Conservation (phyloP, 164 flowering plant species). For the Tetracentron sinense region DNA sequence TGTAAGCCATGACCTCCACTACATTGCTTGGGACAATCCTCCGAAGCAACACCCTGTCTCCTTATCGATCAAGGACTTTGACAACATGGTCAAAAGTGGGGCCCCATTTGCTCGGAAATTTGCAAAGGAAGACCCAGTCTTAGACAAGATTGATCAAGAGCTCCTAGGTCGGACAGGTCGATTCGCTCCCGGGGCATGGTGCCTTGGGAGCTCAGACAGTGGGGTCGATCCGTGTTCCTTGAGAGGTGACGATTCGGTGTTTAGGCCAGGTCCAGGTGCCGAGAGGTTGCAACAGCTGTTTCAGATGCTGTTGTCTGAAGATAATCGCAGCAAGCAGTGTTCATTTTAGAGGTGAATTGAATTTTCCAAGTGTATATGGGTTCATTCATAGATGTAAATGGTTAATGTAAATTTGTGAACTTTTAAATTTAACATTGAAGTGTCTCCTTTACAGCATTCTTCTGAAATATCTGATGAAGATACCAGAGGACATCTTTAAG, state of each 20-base stretch:
- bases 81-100: conserved; percentile 77
- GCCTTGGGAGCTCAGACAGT: conserved; percentile 52
- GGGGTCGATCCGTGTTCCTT: conserved; percentile 70
- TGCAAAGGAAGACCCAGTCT: conserved; percentile 68
- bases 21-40: conserved; percentile 97
- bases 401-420: conserved; percentile 2
- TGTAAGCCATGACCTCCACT: conserved; percentile 88
- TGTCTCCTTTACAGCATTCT: too few relatives aligned
- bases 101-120: conserved; percentile 95
- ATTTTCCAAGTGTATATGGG: neutral
- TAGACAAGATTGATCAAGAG: conserved; percentile 84
- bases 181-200: conserved; percentile 88
- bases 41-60: conserved; percentile 90
- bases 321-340: conserved; percentile 49
- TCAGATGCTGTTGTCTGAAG: conserved; percentile 46
- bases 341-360: conserved; percentile 17
- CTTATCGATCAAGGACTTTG: conserved; percentile 63
- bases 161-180: conserved; percentile 55
- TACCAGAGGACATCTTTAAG: too few relatives aligned
- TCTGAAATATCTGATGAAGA: too few relatives aligned
- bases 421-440: too few relatives aligned
- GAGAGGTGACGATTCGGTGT: conserved; percentile 61
- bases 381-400: conserved; percentile 2
- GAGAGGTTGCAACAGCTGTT: conserved; percentile 51
- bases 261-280: conserved; percentile 79